Evolutionary conservation across 495 filamentous ascomycete species (phyloP).

Genomic region (Xylaria palmicola): DNA sequence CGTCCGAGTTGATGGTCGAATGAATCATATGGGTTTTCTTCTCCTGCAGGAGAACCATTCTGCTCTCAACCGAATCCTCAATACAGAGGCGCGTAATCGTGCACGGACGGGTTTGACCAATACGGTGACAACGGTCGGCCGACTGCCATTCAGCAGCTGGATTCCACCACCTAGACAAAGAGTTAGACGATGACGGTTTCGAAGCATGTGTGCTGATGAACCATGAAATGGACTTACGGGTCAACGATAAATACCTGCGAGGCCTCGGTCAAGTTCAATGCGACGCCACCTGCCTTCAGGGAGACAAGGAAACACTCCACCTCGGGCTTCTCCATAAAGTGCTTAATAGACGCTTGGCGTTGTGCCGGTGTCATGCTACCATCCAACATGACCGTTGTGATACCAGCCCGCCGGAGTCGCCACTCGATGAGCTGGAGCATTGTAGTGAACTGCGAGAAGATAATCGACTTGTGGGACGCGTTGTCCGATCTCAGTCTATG

Average conservation of each 20-base stretch:
- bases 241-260: conserved; percentile 94
- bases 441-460: conserved; percentile 95
- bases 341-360: conserved; percentile 81
- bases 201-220: conserved; percentile 12
- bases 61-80: conserved; percentile 91
- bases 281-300: conserved; percentile 92
- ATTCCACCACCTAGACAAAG: conserved; percentile 78
- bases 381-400: conserved; percentile 96
- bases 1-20: conserved; percentile 90
- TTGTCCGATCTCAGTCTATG: conserved; percentile 86
- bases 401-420: conserved; percentile 89
- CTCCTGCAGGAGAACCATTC: conserved; percentile 92
- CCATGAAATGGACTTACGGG: conserved; percentile 58
- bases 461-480: conserved; percentile 90
- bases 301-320: conserved; percentile 95
- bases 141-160: conserved; percentile 97
- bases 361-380: conserved; percentile 93
- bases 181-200: conserved; percentile 25
- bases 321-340: conserved; percentile 91
- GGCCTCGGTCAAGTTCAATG: conserved; percentile 91
- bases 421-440: conserved; percentile 98
- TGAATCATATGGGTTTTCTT: conserved; percentile 97
- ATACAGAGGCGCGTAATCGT: conserved; percentile 93
- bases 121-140: conserved; percentile 94
- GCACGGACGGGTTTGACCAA: conserved; percentile 89